These are phyloP conservation scores for Agrostemma githago DNA, from an alignment of 148 eudicot species.

Conservation along the genomic window DNA sequence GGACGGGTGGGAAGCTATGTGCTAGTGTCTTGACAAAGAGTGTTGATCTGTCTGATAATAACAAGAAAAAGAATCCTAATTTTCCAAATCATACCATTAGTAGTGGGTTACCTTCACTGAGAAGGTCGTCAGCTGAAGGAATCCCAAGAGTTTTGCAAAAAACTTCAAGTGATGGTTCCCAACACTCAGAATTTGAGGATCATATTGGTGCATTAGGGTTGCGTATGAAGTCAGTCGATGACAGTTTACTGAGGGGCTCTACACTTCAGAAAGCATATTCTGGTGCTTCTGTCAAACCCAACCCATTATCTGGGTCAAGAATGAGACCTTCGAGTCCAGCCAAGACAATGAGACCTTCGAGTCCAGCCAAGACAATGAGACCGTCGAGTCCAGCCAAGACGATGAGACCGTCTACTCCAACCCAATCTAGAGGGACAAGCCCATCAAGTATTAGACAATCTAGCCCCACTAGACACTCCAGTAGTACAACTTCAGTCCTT, in stretches of 20 bases:
- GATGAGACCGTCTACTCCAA: conserved; percentile 43
- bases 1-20: conserved; percentile 50
- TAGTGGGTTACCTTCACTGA: conserved; percentile 38
- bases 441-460: conserved; percentile 70
- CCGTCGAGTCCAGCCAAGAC: conserved; percentile 43
- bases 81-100: conserved; percentile 17
- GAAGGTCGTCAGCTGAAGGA: conserved; percentile 70
- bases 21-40: conserved; percentile 39
- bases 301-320: conserved; percentile 48
- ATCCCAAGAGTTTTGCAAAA: conserved; percentile 48
- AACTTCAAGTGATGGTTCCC: conserved; percentile 41
- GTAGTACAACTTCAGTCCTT: conserved; percentile 73
- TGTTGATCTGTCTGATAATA: conserved; percentile 47
- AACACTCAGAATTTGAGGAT: conserved; percentile 30
- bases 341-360: conserved; percentile 25
- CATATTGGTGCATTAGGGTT: conserved; percentile 29
- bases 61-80: conserved; percentile 29
- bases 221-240: conserved; percentile 41
- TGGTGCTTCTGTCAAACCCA: conserved; percentile 41
- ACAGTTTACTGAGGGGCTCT: conserved; percentile 35
- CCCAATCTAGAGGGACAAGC: conserved; percentile 56
- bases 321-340: conserved; percentile 59
- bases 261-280: conserved; percentile 26
- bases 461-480: conserved; percentile 62
- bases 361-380: conserved; percentile 27